Evolutionary conservation across 441 rosid genomes (phyloP).

Genomic region (Euphorbia corollata): DNA sequence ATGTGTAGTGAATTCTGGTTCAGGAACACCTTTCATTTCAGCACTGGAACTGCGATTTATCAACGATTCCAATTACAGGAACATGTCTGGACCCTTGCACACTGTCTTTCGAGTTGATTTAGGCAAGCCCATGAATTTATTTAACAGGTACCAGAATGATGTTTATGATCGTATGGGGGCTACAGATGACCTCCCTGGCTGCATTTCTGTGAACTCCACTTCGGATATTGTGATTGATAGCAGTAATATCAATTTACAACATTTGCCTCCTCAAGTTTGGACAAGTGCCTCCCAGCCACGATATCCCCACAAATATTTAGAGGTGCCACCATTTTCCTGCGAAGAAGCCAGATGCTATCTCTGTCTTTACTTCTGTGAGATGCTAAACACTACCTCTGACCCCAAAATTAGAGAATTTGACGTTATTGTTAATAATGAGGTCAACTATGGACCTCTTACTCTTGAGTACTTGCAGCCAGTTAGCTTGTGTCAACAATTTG

Average conservation of each 20-base stretch:
- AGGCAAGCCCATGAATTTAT: background rate
- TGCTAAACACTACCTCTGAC: background rate
- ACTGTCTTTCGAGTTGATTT: background rate
- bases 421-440: background rate
- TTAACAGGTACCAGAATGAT: constrained; percentile 12
- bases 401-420: constrained; percentile 5
- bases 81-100: background rate
- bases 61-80: constrained; percentile 9
- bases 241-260: background rate
- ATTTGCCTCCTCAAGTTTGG: constrained; percentile 7
- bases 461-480: constrained; percentile 3
- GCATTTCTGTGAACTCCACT: background rate
- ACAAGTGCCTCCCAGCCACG: background rate
- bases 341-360: background rate
- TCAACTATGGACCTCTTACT: background rate
- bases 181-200: fast-evolving
- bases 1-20: constrained; percentile 21
- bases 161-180: constrained; percentile 1
- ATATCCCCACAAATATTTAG: too few species aligned
- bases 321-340: background rate
- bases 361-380: constrained; percentile 25
- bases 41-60: constrained; percentile 1
- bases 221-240: too few species aligned
- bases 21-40: constrained; percentile 22
- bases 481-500: background rate